A percentile compares a stretch with the other conserved stretches of the same genome.
Conservation (phyloP, 768 basidiomycete species). For the Leccinum incarnatum region DNA sequence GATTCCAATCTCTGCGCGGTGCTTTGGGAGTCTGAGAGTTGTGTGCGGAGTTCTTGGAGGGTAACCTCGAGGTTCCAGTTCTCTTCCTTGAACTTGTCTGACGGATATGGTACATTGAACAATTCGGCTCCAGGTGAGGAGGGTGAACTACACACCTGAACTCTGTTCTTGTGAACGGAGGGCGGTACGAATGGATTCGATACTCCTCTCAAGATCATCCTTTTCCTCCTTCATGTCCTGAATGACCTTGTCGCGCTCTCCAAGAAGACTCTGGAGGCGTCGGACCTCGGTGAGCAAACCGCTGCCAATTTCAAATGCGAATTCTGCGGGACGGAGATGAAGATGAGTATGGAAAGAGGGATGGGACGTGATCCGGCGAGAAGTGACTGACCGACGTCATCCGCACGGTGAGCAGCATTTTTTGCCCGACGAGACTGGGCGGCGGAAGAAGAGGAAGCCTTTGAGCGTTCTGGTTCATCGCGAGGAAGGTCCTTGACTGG, state of each 20-base stretch:
- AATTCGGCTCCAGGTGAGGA: background rate
- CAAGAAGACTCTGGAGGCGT: constrained; percentile 84
- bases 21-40: constrained; percentile 64
- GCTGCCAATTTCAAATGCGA: constrained; percentile 97
- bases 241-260: constrained; percentile 89
- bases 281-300: constrained; percentile 89
- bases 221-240: constrained; percentile 91
- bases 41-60: constrained; percentile 79
- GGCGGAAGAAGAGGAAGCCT: constrained; percentile 66
- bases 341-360: constrained; percentile 1
- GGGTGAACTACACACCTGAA: constrained; percentile 48
- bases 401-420: constrained; percentile 86
- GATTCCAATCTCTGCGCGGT: constrained; percentile 68
- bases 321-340: constrained; percentile 56
- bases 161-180: constrained; percentile 80
- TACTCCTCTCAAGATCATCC: constrained; percentile 78
- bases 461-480: constrained; percentile 58
- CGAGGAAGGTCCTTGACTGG: constrained; percentile 52
- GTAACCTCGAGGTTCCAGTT: constrained; percentile 98
- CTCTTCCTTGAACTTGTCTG: constrained; percentile 96
- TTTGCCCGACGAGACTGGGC: constrained; percentile 87
- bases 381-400: constrained; percentile 73
- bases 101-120: constrained; percentile 1
- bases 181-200: constrained; percentile 70
- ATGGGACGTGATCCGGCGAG: constrained; percentile 8